phyloP scores from a whole-genome alignment of 139 green algal species.

The Picochlorum sp. region DNA sequence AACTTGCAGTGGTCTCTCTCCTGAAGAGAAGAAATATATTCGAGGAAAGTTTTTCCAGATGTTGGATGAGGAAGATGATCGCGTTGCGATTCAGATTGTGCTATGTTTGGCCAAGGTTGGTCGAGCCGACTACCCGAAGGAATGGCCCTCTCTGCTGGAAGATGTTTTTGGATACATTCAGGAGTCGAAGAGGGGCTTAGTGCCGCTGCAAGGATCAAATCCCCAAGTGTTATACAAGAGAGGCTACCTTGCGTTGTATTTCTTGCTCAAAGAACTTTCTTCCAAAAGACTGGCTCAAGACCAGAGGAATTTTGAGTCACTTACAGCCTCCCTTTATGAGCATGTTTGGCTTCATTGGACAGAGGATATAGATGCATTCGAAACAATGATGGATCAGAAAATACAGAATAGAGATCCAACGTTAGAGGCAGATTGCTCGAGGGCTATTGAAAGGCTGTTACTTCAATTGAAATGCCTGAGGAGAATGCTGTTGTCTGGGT shows the following conservation, averaged over 20 bases:
- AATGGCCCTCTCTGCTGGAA: constrained; percentile 73
- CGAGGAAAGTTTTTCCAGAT: constrained; percentile 49
- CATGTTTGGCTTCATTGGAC: constrained; percentile 65
- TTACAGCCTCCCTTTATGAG: constrained; percentile 56
- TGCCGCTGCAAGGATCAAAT: too few relatives aligned
- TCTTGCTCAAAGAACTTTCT: constrained; percentile 91
- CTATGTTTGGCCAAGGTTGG: constrained; percentile 82
- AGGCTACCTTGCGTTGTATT: constrained; percentile 79
- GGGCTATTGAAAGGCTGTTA: constrained; percentile 76
- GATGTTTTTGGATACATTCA: constrained; percentile 44
- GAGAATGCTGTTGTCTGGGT: constrained; percentile 73
- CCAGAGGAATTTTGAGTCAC: constrained; percentile 73
- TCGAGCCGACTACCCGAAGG: constrained; percentile 67
- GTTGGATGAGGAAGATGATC: constrained; percentile 65
- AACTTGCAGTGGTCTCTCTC: constrained; percentile 34
- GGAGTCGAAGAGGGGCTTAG: neutral
- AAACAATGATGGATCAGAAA: constrained; percentile 24
- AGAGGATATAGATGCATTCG: constrained; percentile 35
- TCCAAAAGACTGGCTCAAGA: constrained; percentile 78
- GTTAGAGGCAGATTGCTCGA: too few relatives aligned
- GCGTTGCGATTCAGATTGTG: constrained; percentile 72
- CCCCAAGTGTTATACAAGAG: too few relatives aligned
- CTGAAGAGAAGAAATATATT: constrained; percentile 76
- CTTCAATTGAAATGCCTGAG: constrained; percentile 75
- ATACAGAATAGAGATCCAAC: too few relatives aligned